Conservation (phyloP, 2,329 filamentous ascomycete genomes). For the Camillea tinctor region DNA sequence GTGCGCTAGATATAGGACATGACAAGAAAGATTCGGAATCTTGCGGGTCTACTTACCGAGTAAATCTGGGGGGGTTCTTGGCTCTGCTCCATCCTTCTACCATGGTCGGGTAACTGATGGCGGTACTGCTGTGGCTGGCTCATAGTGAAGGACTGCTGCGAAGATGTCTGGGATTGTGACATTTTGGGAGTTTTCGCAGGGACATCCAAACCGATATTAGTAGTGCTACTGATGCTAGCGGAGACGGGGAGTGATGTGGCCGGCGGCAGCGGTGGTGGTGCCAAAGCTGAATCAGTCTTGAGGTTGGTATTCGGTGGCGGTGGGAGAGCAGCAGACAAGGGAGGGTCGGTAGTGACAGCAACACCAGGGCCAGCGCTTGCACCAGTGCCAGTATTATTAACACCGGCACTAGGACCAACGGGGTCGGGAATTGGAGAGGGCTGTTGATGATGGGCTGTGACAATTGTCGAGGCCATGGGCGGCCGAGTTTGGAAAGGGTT, state of each 20-base stretch:
- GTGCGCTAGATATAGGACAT: slow-evolving; percentile 4
- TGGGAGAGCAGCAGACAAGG: slow-evolving; percentile 13
- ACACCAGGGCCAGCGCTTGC: neutral
- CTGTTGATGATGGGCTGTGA: slow-evolving; percentile 31
- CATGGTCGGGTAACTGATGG: slow-evolving; percentile 41
- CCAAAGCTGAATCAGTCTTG: slow-evolving; percentile 17
- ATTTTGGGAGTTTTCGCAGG: slow-evolving; percentile 36
- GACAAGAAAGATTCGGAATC: slow-evolving; percentile 3
- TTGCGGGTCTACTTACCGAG: slow-evolving; percentile 45
- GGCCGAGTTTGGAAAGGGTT: slow-evolving; percentile 7
- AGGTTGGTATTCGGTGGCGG: slow-evolving; percentile 7
- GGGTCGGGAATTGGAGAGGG: slow-evolving; percentile 10
- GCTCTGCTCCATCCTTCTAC: slow-evolving; percentile 27
- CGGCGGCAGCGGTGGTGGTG: neutral
- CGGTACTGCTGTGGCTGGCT: slow-evolving; percentile 49
- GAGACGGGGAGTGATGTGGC: neutral
- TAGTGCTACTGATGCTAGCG: neutral
- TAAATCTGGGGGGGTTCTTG: slow-evolving; percentile 57
- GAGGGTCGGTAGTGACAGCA: slow-evolving; percentile 4
- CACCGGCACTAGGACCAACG: neutral
- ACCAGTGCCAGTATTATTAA: neutral
- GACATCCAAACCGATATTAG: slow-evolving; percentile 25
- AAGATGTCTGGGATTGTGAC: slow-evolving; percentile 49
- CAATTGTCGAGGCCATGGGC: slow-evolving; percentile 40
- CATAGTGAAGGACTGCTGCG: slow-evolving; percentile 57